Evolutionary conservation across 1,284 basidiomycete genomes (phyloP).

Genomic region (Fereydounia khargensis): DNA sequence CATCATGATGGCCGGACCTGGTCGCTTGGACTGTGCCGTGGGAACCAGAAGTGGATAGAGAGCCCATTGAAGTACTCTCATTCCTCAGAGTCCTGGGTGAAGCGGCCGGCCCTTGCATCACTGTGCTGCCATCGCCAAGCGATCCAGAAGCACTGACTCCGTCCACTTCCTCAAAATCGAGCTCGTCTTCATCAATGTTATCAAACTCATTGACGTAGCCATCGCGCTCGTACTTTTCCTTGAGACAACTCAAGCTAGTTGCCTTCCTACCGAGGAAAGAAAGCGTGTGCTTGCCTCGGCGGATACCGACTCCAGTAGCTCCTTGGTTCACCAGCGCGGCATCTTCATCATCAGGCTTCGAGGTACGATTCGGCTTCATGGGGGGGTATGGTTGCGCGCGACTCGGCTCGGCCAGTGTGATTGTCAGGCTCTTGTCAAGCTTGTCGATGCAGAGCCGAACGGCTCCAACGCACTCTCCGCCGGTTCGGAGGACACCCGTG

Average conservation of each 20-base stretch:
- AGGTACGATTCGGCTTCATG: conserved; percentile 2
- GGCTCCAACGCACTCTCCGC: conserved; percentile 46
- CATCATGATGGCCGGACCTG: too few relatives aligned
- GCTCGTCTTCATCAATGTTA: conserved; percentile 7
- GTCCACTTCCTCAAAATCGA: conserved; percentile 29
- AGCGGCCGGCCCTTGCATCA: too few relatives aligned
- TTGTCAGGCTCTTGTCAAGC: conserved; percentile 20
- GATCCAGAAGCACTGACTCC: too few relatives aligned
- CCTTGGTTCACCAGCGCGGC: conserved; percentile 1
- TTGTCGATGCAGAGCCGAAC: conserved; percentile 43
- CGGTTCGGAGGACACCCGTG: conserved; percentile 73
- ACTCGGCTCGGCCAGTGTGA: conserved; percentile 20
- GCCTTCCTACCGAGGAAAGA: conserved; percentile 61
- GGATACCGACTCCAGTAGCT: neutral
- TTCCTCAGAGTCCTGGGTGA: too few relatives aligned
- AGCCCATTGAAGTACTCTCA: too few relatives aligned
- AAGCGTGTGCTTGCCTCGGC: conserved; percentile 59
- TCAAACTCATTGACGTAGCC: conserved; percentile 25
- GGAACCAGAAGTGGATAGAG: too few relatives aligned
- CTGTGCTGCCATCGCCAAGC: too few relatives aligned
- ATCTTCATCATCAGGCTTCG: conserved; percentile 3
- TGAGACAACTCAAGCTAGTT: conserved; percentile 58
- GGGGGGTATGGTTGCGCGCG: conserved; percentile 11
- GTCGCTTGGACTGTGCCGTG: too few relatives aligned
- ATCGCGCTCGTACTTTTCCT: conserved; percentile 48